Conservation (phyloP, 129 eudicot species). For the Cynara cardunculus region DNA sequence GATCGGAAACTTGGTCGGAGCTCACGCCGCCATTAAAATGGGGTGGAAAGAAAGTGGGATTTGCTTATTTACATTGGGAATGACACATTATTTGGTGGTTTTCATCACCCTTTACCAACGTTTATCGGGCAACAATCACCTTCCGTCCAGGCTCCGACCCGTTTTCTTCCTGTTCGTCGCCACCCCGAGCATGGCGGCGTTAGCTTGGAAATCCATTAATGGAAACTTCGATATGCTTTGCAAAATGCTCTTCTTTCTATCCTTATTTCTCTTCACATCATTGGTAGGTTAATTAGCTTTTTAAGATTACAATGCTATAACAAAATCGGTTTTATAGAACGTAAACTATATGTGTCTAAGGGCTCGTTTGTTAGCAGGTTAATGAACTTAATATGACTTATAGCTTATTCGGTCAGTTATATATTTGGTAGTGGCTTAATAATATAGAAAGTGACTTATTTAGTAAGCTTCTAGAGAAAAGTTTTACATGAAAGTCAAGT, state of each 20-base stretch:
- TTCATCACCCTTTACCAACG: slow-evolving; percentile 67
- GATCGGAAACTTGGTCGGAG: slow-evolving; percentile 61
- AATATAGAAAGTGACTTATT: too few species aligned
- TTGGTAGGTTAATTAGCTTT: slow-evolving; percentile 35
- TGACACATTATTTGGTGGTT: slow-evolving; percentile 66
- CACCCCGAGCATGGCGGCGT: slow-evolving; percentile 64
- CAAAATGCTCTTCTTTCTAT: slow-evolving; percentile 64
- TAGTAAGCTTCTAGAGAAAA: too few species aligned
- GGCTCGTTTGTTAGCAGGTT: too few species aligned
- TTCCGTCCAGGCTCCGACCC: slow-evolving; percentile 59
- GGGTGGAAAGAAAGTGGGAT: slow-evolving; percentile 61
- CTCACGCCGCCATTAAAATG: slow-evolving; percentile 58
- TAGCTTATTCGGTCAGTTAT: too few species aligned
- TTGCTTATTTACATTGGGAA: slow-evolving; percentile 55
- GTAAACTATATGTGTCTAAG: too few species aligned
- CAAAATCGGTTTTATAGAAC: not conserved
- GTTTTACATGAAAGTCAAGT: too few species aligned
- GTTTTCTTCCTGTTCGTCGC: slow-evolving; percentile 58
- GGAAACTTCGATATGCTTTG: slow-evolving; percentile 43
- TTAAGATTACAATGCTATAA: not conserved
- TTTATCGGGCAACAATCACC: slow-evolving; percentile 43
- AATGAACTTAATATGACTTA: too few species aligned
- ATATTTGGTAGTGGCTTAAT: too few species aligned
- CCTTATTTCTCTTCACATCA: slow-evolving; percentile 57
- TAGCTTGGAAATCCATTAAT: slow-evolving; percentile 61